A percentile compares a stretch with the other conserved stretches of the same genome.
phyloP scores from a whole-genome alignment of 352 stramenopile genomes.

The Nothophytophthora sp. region DNA sequence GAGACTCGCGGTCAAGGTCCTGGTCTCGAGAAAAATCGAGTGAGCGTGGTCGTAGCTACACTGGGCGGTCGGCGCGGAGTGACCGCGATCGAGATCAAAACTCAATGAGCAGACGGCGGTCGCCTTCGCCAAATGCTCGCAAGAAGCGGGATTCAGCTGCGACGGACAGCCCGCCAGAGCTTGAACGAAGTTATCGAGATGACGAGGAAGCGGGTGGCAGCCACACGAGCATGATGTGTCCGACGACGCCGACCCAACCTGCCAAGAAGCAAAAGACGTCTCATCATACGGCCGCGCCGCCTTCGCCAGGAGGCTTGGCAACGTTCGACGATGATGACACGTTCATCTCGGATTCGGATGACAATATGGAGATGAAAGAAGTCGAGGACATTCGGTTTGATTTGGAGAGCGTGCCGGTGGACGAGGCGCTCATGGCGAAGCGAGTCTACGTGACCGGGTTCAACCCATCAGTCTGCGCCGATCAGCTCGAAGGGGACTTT shows the following conservation, averaged over 20 bases:
- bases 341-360: conserved; percentile 60
- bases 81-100: conserved; percentile 16
- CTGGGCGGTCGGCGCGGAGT: conserved; percentile 2
- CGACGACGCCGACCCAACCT: neutral
- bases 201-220: conserved; percentile 10
- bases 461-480: conserved; percentile 40
- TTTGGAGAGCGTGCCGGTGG: conserved; percentile 37
- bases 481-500: conserved; percentile 58
- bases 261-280: conserved; percentile 30
- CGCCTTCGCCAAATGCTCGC: conserved; percentile 6
- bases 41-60: conserved; percentile 20
- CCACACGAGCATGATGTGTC: neutral
- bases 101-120: conserved; percentile 6
- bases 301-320: conserved; percentile 15
- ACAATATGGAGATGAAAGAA: conserved; percentile 25
- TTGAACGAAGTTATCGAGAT: conserved; percentile 18
- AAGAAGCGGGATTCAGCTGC: conserved; percentile 11
- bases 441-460: conserved; percentile 66
- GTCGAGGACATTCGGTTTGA: conserved; percentile 55
- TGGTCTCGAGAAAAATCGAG: conserved; percentile 23
- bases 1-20: conserved; percentile 23
- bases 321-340: conserved; percentile 35
- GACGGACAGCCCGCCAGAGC: conserved; percentile 2
- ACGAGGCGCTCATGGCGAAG: conserved; percentile 36
- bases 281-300: neutral